Conservation (phyloP, 495 filamentous ascomycete genomes). For the Trichoderma erinaceum region DNA sequence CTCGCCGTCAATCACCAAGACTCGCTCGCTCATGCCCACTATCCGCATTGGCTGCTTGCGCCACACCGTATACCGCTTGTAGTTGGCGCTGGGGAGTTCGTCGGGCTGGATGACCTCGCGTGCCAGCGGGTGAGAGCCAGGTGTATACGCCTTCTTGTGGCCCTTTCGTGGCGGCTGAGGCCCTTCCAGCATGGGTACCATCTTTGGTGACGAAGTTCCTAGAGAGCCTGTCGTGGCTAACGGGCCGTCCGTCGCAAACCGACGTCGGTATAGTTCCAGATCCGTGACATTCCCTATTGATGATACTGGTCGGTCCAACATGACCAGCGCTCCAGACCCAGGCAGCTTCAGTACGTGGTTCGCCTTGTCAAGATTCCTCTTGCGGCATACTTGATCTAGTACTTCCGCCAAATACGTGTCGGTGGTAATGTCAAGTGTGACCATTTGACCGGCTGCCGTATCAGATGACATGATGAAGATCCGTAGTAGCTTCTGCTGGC, state of each 20-base stretch:
- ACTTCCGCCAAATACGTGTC: slow-evolving; percentile 95
- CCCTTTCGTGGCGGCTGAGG: slow-evolving; percentile 46
- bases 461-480: slow-evolving; percentile 74
- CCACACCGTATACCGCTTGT: slow-evolving; percentile 84
- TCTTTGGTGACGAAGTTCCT: slow-evolving; percentile 74
- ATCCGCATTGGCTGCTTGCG: slow-evolving; percentile 94
- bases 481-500: slow-evolving; percentile 77
- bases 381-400: slow-evolving; percentile 81
- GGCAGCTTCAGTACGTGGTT: slow-evolving; percentile 84
- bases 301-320: slow-evolving; percentile 80
- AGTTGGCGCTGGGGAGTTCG: slow-evolving; percentile 57
- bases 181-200: slow-evolving; percentile 52
- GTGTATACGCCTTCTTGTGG: slow-evolving; percentile 57
- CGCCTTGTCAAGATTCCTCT: slow-evolving; percentile 82
- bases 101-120: slow-evolving; percentile 63
- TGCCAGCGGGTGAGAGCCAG: slow-evolving; percentile 68
- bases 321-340: slow-evolving; percentile 73
- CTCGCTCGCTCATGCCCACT: slow-evolving; percentile 72
- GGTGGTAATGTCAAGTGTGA: slow-evolving; percentile 77
- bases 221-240: slow-evolving; percentile 72
- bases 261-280: slow-evolving; percentile 79
- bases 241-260: slow-evolving; percentile 74
- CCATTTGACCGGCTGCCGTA: slow-evolving; percentile 50
- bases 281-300: slow-evolving; percentile 78
- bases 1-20: slow-evolving; percentile 87